Evolutionary conservation across 345 rosid genomes (phyloP), one percentile per base, ranked within the genome.

Genomic region (Eucalyptus regnans): DNA sequence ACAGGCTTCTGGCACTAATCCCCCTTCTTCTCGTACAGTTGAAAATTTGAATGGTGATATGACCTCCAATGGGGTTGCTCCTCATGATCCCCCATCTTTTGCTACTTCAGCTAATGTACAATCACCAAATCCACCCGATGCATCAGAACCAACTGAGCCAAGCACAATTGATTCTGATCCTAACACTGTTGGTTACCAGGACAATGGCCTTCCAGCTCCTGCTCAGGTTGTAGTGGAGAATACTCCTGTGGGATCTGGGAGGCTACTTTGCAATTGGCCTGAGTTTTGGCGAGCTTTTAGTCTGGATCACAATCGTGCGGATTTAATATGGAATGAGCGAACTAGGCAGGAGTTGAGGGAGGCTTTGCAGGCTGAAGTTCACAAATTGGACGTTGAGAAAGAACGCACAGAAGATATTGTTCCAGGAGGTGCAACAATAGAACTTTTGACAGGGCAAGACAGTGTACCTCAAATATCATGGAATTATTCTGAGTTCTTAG

Each of bases 251-350:
- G 99, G 99, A 90, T 97, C 99, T 37, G 99, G 99, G 71, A 95
- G 97, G 91, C 93, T 98, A 86, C 97, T 97, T 87, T 93, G 95
- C 87, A 98, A 98, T 91, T 98, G 99, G 99, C 95, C 97, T 86
- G 98, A 98, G 91, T 97, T 98, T 90, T 98, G 99, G 99, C 95
- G 98, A 89, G 99, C 99, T 89, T 97, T 98, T 92, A 95, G 99
- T 92, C 99, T 97, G 89, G 99, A 98, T 88, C 99, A 97, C 92
- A 96, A 98, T 92, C 99, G 99, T 91, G 99, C 99, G 8, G 99
- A 98, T 94, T 95, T 98, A 88, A 96, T 98, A 89, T 98, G 99
- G 99, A 98, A 98, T 85, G 99, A 98, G 90, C 99, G 99, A 88
- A 96, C 99, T 41, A 94, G 99, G 92, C 99, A 97, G 92, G 99